These are phyloP conservation scores for Hypoxylon perforatum DNA, from an alignment of 495 filamentous ascomycete genomes.

Conservation along the genomic window DNA sequence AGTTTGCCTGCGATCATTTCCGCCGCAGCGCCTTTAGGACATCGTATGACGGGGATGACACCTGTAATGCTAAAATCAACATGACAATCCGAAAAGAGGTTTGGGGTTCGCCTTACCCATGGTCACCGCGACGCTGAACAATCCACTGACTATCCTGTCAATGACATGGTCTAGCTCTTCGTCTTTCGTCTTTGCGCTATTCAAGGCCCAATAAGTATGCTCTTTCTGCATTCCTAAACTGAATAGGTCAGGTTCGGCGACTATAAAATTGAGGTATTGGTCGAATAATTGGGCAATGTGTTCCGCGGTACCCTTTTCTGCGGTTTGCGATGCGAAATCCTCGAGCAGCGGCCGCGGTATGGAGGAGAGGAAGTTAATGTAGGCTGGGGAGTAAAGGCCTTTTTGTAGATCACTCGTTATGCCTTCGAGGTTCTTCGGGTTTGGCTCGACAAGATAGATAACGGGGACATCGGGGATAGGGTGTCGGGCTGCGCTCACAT, in stretches of 20 bases:
- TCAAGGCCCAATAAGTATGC: conserved; percentile 88
- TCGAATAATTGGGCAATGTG: conserved; percentile 93
- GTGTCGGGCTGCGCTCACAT: conserved; percentile 83
- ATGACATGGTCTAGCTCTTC: conserved; percentile 87
- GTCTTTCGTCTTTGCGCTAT: conserved; percentile 90
- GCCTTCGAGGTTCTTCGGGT: conserved; percentile 76
- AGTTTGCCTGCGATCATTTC: conserved; percentile 94
- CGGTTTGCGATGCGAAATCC: conserved; percentile 92
- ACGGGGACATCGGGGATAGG: conserved; percentile 97
- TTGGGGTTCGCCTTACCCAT: conserved; percentile 75
- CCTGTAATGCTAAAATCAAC: conserved; percentile 57
- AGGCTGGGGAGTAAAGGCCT: conserved; percentile 90
- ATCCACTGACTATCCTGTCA: conserved; percentile 89
- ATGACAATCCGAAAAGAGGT: neutral
- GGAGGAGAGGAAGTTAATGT: conserved; percentile 97
- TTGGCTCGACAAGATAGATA: conserved; percentile 95
- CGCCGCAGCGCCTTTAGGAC: conserved; percentile 89
- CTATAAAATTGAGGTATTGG: conserved; percentile 98
- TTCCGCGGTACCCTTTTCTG: conserved; percentile 82
- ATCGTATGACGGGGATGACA: conserved; percentile 92
- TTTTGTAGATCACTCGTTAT: conserved; percentile 90
- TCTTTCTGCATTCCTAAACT: conserved; percentile 90
- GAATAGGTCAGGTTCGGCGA: conserved; percentile 95
- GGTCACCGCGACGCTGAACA: conserved; percentile 97
- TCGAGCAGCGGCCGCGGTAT: conserved; percentile 92